Evolutionary conservation across 257 asterid species (phyloP), one percentile per base, ranked within the genome.

Genomic region (Voacanga thouarsii): DNA sequence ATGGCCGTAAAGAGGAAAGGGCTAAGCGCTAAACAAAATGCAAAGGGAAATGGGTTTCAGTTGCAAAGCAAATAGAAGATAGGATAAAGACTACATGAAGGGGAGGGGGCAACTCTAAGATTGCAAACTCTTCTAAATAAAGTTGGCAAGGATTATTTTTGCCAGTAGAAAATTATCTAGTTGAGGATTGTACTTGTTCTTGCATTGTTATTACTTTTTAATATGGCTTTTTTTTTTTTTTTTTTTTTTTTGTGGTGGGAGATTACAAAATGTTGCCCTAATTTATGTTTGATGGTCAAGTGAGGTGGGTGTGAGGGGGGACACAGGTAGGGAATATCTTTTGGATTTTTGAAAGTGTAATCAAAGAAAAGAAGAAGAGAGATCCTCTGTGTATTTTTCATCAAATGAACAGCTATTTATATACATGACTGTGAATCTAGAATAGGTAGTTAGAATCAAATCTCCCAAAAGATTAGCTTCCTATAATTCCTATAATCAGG

Each of bases 101-200:
- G 92, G 97, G 96, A 89, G 96, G 79, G 92, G 96, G 98, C 91
- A 85, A 74, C 97, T 97, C 81, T 89, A 76, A 72, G 89, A 84
- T 83, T 92, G 97, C 82, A 83, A 87, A 81, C 68, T 94, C 85
- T 24, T 26, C 67, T 61, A 59, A 59, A 11, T 24, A 24, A 61
- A 61, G 67, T 18, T 24, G 3, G 67, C 4, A 24, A 61, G 39
- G 12, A 7, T 11, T 7, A 2, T 9, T 61, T 24, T 14, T 24
- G 1, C 30, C 39, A 26, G 39, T 24, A 61, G 67, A 61, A 61
- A 26, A 61, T 61, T 61, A 24, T 61, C 39, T 24, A 26, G 39
- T 26, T 11, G 67, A 24, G 39, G 39, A n/a, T 39, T 4, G 12
- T 61, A 12, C 26, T 18, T 6, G 2, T 61, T 24, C 26, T 61